Conservation (phyloP, 495 filamentous ascomycete genomes). For the Penicillium argentinense region DNA sequence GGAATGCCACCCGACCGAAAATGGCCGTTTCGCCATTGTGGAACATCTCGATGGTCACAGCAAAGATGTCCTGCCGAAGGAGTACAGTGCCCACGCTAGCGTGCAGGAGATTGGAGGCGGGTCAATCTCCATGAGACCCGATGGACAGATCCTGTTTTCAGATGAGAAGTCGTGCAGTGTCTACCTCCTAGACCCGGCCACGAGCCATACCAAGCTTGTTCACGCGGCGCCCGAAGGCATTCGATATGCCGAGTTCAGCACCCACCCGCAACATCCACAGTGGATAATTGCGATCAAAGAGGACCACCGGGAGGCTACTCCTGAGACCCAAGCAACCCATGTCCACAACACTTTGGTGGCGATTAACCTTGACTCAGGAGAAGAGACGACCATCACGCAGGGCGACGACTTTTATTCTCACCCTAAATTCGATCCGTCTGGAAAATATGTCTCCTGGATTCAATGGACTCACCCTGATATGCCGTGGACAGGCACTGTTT, state of each 20-base stretch:
- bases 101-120: constrained; percentile 44
- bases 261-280: constrained; percentile 27
- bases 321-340: constrained; percentile 27
- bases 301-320: constrained; percentile 40
- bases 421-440: constrained; percentile 47
- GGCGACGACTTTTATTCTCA: constrained; percentile 52
- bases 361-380: constrained; percentile 17
- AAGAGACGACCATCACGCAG: constrained; percentile 18
- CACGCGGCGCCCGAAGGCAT: constrained; percentile 25
- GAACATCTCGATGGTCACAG: constrained; percentile 26
- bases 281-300: constrained; percentile 49
- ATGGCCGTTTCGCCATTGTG: constrained; percentile 41
- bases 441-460: constrained; percentile 44
- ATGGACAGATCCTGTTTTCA: constrained; percentile 41
- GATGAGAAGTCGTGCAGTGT: constrained; percentile 37
- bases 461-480: constrained; percentile 53
- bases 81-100: constrained; percentile 35
- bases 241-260: constrained; percentile 38
- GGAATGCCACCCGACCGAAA: constrained; percentile 39
- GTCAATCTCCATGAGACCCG: constrained; percentile 24
- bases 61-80: constrained; percentile 40
- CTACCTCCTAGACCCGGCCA: constrained; percentile 33
- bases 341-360: constrained; percentile 27
- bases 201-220: constrained; percentile 17
- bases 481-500: constrained; percentile 46